Evolutionary conservation across 495 filamentous ascomycete species (phyloP).

Genomic region (Trichoderma gamsii): DNA sequence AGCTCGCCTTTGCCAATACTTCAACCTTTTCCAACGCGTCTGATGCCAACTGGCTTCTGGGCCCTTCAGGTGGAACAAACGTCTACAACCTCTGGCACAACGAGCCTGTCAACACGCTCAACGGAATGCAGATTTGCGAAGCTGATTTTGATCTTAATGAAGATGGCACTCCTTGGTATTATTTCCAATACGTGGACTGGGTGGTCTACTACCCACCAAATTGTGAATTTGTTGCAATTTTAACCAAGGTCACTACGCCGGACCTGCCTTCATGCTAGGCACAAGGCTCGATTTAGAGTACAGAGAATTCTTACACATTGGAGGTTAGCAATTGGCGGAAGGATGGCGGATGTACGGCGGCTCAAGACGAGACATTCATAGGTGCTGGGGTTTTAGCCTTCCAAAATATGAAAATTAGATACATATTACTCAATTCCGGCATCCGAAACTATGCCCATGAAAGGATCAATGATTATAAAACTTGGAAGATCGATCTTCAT

Average conservation of each 20-base stretch:
- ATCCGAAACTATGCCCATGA: too few species aligned
- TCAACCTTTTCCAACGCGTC: background rate
- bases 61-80: background rate
- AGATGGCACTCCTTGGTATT: conserved; percentile 5
- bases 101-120: background rate
- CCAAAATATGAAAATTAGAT: too few species aligned
- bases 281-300: too few species aligned
- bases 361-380: too few species aligned
- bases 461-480: too few species aligned
- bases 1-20: conserved; percentile 3
- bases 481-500: too few species aligned
- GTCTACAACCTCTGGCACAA: conserved; percentile 6
- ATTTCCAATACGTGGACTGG: conserved; percentile 9
- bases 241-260: background rate
- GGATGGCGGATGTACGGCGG: too few species aligned
- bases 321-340: too few species aligned
- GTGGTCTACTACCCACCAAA: background rate
- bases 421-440: too few species aligned
- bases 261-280: background rate
- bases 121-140: conserved; percentile 5
- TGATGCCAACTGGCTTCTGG: background rate
- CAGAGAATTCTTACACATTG: too few species aligned
- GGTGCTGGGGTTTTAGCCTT: too few species aligned
- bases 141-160: conserved; percentile 7
- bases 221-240: conserved; percentile 1